A percentile compares a stretch with the other conserved stretches of the same genome.
phyloP scores from a whole-genome alignment of 352 stramenopile genomes.

The Salisapilia sapeloensis region DNA sequence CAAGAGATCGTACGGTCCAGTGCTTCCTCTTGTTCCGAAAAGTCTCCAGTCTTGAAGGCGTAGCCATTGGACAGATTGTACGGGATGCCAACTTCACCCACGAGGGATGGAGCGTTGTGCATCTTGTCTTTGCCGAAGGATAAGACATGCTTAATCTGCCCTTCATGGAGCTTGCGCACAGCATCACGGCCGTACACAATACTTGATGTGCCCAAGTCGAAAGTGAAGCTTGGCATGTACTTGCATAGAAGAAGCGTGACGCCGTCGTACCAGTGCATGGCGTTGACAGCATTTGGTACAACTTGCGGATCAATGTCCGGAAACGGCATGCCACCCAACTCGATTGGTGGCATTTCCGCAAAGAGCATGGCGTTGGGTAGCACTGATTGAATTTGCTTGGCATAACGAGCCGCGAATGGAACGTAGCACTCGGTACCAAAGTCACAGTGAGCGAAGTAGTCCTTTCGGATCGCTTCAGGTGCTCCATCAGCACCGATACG shows the following conservation, averaged over 20 bases:
- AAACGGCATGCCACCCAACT: constrained; percentile 54
- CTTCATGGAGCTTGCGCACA: constrained; percentile 39
- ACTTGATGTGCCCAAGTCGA: constrained; percentile 41
- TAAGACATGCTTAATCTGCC: constrained; percentile 39
- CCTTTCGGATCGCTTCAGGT: constrained; percentile 27
- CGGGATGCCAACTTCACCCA: constrained; percentile 55
- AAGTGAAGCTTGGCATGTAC: constrained; percentile 55
- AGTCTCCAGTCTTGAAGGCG: constrained; percentile 29
- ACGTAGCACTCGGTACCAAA: constrained; percentile 75
- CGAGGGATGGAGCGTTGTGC: constrained; percentile 36
- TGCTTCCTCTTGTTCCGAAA: constrained; percentile 27
- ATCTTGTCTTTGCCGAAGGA: constrained; percentile 31
- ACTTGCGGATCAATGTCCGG: constrained; percentile 31
- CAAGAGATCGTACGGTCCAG: constrained; percentile 57
- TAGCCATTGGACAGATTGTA: constrained; percentile 42
- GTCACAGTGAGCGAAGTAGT: constrained; percentile 54
- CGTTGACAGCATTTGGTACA: constrained; percentile 59
- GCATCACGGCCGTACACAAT: constrained; percentile 41
- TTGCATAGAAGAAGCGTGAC: constrained; percentile 70
- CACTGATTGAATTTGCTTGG: constrained; percentile 28
- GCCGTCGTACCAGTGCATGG: constrained; percentile 85
- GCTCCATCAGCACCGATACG: constrained; percentile 19
- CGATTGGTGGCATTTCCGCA: constrained; percentile 57
- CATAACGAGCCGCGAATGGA: constrained; percentile 52
- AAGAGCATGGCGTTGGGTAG: constrained; percentile 59